Conservation (phyloP, 2,329 filamentous ascomycete species). For the Plenodomus biglobosus region DNA sequence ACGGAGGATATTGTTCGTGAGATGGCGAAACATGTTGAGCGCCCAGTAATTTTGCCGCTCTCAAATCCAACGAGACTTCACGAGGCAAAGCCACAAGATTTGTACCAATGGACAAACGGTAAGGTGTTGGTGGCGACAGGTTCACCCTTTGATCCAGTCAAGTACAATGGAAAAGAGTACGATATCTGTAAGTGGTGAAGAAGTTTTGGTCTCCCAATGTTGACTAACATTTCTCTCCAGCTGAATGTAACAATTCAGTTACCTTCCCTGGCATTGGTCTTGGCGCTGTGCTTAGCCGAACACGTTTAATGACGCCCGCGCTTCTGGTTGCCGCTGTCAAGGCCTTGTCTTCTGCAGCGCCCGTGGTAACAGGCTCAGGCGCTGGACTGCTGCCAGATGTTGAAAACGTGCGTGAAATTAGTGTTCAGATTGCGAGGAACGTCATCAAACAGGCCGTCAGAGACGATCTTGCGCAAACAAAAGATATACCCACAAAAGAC, state of each 20-base stretch:
- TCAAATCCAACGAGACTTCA: slow-evolving; percentile 84
- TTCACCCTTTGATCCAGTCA: slow-evolving; percentile 76
- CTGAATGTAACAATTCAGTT: slow-evolving; percentile 87
- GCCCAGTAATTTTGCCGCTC: slow-evolving; percentile 84
- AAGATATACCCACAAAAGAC: slow-evolving; percentile 63
- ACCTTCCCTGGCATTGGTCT: slow-evolving; percentile 86
- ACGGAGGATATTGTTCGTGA: slow-evolving; percentile 71
- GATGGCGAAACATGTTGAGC: slow-evolving; percentile 72
- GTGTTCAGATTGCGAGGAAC: slow-evolving; percentile 72
- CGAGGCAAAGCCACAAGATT: slow-evolving; percentile 75
- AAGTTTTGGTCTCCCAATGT: not conserved
- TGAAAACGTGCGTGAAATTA: slow-evolving; percentile 70
- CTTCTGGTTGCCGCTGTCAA: slow-evolving; percentile 82
- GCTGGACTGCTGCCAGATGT: slow-evolving; percentile 74
- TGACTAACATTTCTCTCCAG: slow-evolving; percentile 42
- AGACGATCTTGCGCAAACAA: slow-evolving; percentile 66
- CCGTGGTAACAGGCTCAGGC: slow-evolving; percentile 65
- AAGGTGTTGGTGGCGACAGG: slow-evolving; percentile 80
- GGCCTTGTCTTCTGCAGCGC: slow-evolving; percentile 70
- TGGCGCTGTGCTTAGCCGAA: slow-evolving; percentile 70
- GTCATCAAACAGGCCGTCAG: slow-evolving; percentile 72
- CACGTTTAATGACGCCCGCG: slow-evolving; percentile 67
- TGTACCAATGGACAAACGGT: slow-evolving; percentile 77
- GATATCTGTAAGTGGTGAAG: slow-evolving; percentile 52
- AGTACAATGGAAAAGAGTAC: slow-evolving; percentile 56